Evolutionary conservation across 768 basidiomycete genomes (phyloP), one percentile per base, ranked within the genome.

Genomic region (Amanita brunnescens): DNA sequence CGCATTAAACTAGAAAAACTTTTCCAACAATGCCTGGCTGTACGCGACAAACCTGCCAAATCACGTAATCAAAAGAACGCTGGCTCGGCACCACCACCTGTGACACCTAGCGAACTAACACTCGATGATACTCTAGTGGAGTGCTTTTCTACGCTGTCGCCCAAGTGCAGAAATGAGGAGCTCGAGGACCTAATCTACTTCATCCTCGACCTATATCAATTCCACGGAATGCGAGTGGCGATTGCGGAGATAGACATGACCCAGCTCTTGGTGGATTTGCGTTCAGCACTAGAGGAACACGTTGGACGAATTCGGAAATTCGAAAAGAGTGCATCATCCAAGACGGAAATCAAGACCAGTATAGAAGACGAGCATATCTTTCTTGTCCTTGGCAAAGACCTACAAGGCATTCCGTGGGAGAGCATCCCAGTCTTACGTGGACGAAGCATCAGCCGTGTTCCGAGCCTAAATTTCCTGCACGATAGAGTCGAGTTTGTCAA

Each of bases 131-230:
- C 74, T 3, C 73, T 98, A n/a, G 64, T 98, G 26, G 79, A 87
- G 55, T 91, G 91, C 64, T 91, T 99, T 62, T 83, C 90, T 0
- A 82, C 82, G 0, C 69, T 99, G 2, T 82, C 88, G 2, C 81
- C 89, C 0, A 80, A 81, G 59, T 91, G 88, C 58, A 78, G 80
- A 29, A 89, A 95, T 58, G 95, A 99, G 62, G 96, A 99, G 61
- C 72, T 97, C 7, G 96, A 98, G 64, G 96, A 99, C 62, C 71
- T 97, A 30, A 79, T 91, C 2, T 97, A 93, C 63, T 97, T 95
- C 68, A 76, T 97, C 29, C 73, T 98, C 20, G 96, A 97, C 61
- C 74, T 96, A 0, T 95, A 95, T 62, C 92, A 95, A 61, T 89
- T 95, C 68, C 85, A 93, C 55, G 94, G 95, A 1, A 77, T 91